A percentile compares a stretch with the other conserved stretches of the same genome.
Conservation (phyloP, 208 protist species). For the Leishmania lainsoni region DNA sequence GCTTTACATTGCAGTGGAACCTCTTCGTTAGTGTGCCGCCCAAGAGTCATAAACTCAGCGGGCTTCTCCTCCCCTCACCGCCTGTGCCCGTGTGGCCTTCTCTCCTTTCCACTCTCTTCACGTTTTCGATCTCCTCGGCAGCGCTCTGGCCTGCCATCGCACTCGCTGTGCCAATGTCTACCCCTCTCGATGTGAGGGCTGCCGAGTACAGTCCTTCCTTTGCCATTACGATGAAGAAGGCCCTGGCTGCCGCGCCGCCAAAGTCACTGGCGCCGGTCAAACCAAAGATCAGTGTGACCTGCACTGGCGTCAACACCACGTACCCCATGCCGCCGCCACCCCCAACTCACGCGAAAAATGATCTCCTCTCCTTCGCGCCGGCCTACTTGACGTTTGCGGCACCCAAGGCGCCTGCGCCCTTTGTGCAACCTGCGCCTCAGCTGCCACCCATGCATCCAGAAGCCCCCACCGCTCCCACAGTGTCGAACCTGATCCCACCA, state of each 20-base stretch:
- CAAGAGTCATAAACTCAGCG: neutral
- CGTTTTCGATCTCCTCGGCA: neutral
- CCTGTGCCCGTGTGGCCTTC: neutral
- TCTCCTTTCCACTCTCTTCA: neutral
- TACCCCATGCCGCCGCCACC: slow-evolving; percentile 26
- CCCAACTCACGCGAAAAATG: neutral
- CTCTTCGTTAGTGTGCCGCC: neutral
- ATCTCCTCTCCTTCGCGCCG: neutral
- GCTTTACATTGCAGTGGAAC: neutral
- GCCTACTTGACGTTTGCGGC: neutral
- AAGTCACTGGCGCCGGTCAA: slow-evolving; percentile 13
- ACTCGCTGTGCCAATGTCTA: neutral
- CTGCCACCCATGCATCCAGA: slow-evolving; percentile 9
- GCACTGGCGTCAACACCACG: slow-evolving; percentile 42
- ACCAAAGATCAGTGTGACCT: slow-evolving; percentile 49
- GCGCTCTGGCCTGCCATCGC: neutral
- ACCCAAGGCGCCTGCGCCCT: neutral
- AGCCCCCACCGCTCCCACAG: slow-evolving; percentile 11
- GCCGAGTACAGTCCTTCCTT: slow-evolving; percentile 23
- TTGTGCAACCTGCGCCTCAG: neutral
- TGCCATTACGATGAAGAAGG: neutral
- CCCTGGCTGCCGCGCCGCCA: neutral
- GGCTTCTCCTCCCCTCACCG: neutral
- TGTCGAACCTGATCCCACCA: slow-evolving; percentile 4
- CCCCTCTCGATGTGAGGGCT: slow-evolving; percentile 17